Evolutionary conservation across 139 green algal species (phyloP).

Genomic region (Eudorina sp.): DNA sequence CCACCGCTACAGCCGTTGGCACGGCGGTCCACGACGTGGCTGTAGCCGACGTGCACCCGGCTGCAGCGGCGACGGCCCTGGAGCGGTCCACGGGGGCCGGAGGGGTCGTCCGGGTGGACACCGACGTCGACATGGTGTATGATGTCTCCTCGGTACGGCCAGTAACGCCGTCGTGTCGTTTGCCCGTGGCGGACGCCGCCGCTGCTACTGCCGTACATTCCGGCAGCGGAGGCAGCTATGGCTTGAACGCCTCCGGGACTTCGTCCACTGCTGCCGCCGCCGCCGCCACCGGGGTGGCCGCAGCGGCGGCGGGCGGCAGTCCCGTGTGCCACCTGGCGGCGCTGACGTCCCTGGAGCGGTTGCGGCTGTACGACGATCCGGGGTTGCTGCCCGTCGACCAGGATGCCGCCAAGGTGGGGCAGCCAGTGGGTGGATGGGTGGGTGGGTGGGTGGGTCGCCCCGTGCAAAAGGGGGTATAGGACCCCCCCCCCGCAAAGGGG

Average conservation of each 20-base stretch:
- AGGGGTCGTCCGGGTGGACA: background rate
- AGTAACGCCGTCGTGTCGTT: too few relatives aligned
- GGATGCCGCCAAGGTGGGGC: conserved; percentile 4
- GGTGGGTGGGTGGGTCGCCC: background rate
- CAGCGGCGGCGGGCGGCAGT: background rate
- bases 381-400: conserved; percentile 5
- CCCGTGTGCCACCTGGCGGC: background rate
- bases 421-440: background rate
- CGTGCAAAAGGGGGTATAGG: too few relatives aligned
- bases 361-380: conserved; percentile 33
- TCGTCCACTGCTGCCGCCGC: background rate
- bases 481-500: too few relatives aligned
- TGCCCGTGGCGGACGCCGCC: too few relatives aligned
- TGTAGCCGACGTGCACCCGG: too few relatives aligned
- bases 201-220: too few relatives aligned
- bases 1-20: too few relatives aligned
- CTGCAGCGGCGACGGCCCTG: too few relatives aligned
- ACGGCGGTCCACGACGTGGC: too few relatives aligned
- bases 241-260: background rate
- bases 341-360: conserved; percentile 6
- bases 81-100: too few relatives aligned
- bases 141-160: too few relatives aligned
- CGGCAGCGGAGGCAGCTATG: background rate
- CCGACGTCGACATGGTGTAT: background rate
- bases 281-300: background rate